Evolutionary conservation across 352 stramenopile species (phyloP), one percentile per base, ranked within the genome.

Genomic region (Globisporangium nunn): DNA sequence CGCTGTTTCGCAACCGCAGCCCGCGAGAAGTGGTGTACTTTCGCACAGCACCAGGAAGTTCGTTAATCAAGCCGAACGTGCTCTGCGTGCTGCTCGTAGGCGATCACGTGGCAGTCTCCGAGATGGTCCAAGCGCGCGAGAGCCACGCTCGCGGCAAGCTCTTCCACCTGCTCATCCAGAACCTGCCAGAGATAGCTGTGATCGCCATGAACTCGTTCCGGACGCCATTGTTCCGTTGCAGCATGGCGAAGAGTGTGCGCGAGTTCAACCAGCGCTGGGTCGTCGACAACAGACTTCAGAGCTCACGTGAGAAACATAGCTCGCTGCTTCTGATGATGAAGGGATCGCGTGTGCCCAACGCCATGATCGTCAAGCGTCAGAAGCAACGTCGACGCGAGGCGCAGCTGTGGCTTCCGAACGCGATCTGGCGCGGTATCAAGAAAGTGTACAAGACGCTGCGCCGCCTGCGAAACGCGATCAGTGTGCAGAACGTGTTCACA

Each of bases 161-260:
- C 7, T 84, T 92, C 37, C 82, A 92, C 52, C 41, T 92, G 44
- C 62, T 92, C 39, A 91, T 92, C 53, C 60, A 81, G 35, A 87
- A 88, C 56, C 64, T 88, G 12, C 78, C 80, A 0, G 62, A 72
- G 14, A 71, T 70, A 3, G 82, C 82, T 0, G 72, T 87, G 7
- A 54, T 82, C 23, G 80, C 80, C 3, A 89, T 91, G 72, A 67
- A 92, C 52, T 81, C 72, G 7, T 92, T 91, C 54, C 76, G 80
- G 2, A 72, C 69, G 2, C 82, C 82, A 6, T 50, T 89, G 8
- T 92, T 92, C 51, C 74, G 82, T 2, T 92, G 82, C 47, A 86
- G 61, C 46, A 71, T 88, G 57, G 47, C 67, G 29, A 63, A 62
- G 0, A 62, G 71, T 15, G 59, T 86, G 17, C 72, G 82, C n/a